Evolutionary conservation across 257 asterid genomes (phyloP), one percentile per base, ranked within the genome.

Genomic region (Cordia subcordata): DNA sequence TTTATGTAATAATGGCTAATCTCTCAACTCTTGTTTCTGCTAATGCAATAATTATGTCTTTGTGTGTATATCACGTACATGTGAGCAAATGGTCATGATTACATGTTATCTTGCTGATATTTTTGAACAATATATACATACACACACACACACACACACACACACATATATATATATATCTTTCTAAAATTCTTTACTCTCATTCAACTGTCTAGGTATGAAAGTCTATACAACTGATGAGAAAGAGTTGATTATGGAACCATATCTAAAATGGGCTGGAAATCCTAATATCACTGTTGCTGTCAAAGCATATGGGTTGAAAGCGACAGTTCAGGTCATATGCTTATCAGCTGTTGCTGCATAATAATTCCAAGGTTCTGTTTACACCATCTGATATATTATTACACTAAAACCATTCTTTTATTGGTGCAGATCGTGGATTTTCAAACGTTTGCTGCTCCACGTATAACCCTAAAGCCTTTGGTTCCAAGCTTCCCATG

Each of bases 401-500:
- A 2, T 11, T 53, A 9, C 21, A 11, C 57, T 53, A 27, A 53
- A 21, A 53, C 12, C 38, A 20, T 33, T 50, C 59, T 12, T 27
- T 57, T 53, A 13, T 38, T 39, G 11, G 68, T 76, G 64, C 95
- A 89, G 99, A 84, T 86, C 60, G 86, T 93, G 63, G 99, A 93
- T 79, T 69, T 93, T 76, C 99, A 93, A 73, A 73, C 86, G 60
- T 93, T 89, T 79, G 96, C 95, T 66, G 84, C 82, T 19, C 99
- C 99, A 19, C 99, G 97, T 52, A 86, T 93, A 71, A 89, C 99
- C 66, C 71, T 93, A 17, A 93, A 86, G 88, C 97, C 96, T 75
- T 81, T 93, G 57, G 99, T 93, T 73, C 97, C 99, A 63, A 89
- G 97, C 77, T 93, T 93, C 79, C 99, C 99, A 58, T 93, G 99